Percentiles rank a stretch among this genome's conserved stretches.
Evolutionary conservation across 352 stramenopile species (phyloP).

Genomic region (Thalassiosira oceanica): DNA sequence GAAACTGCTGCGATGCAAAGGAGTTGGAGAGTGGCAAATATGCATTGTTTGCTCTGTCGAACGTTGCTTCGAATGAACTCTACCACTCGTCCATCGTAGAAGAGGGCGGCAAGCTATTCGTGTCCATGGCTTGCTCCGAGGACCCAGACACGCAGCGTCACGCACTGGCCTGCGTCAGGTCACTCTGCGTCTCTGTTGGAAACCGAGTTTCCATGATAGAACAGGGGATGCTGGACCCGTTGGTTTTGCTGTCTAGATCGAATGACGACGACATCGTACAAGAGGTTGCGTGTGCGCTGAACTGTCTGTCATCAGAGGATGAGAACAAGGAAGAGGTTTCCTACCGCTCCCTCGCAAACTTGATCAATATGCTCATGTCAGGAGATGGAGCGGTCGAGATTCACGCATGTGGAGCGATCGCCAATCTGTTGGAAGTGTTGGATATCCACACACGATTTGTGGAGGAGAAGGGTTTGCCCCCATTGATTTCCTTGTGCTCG

Average conservation of each 20-base stretch:
- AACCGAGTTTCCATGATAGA: conserved; percentile 89
- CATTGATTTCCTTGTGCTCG: conserved; percentile 88
- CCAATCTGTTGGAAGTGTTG: conserved; percentile 92
- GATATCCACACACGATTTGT: conserved; percentile 93
- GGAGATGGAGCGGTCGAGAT: conserved; percentile 89
- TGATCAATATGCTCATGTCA: conserved; percentile 91
- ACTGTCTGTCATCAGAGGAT: conserved; percentile 90
- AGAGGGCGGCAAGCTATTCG: conserved; percentile 88
- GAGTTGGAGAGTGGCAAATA: conserved; percentile 85
- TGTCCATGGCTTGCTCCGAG: conserved; percentile 92
- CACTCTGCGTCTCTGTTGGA: conserved; percentile 89
- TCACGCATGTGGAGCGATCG: conserved; percentile 90
- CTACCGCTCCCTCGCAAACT: conserved; percentile 90
- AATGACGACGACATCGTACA: conserved; percentile 89
- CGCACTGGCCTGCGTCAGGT: conserved; percentile 88
- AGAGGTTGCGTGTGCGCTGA: conserved; percentile 91
- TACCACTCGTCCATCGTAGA: conserved; percentile 89
- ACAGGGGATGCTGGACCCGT: conserved; percentile 91
- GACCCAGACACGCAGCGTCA: conserved; percentile 90
- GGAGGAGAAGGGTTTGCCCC: conserved; percentile 90
- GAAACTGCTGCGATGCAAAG: conserved; percentile 79
- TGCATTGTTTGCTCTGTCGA: conserved; percentile 91
- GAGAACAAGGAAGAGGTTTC: conserved; percentile 96
- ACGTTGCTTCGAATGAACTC: conserved; percentile 90
- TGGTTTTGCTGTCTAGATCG: conserved; percentile 92